phyloP scores from a whole-genome alignment of 2,329 filamentous ascomycete species.

The Colletotrichum tabaci region DNA sequence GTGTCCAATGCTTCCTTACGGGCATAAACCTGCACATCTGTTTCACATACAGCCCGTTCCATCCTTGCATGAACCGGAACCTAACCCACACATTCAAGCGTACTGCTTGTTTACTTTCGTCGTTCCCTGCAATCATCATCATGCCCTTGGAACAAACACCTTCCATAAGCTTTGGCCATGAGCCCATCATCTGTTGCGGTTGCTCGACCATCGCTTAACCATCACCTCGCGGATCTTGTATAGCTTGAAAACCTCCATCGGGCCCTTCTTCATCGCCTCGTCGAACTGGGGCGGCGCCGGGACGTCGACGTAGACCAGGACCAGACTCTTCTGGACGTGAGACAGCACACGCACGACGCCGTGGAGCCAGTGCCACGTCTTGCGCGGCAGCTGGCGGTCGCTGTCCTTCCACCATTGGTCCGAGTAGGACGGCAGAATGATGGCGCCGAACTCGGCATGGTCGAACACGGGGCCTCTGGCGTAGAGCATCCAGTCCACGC shows the following conservation, averaged over 20 bases:
- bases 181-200: constrained; percentile 71
- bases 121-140: not conserved
- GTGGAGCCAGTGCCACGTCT: constrained; percentile 87
- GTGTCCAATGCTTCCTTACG: not conserved
- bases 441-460: constrained; percentile 92
- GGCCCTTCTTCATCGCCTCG: constrained; percentile 60
- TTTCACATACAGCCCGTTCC: not conserved
- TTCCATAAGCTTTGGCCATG: not conserved
- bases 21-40: constrained; percentile 10
- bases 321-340: constrained; percentile 90
- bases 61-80: not conserved
- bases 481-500: constrained; percentile 95
- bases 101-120: not conserved
- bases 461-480: constrained; percentile 93
- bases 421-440: constrained; percentile 87
- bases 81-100: not conserved
- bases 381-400: constrained; percentile 63
- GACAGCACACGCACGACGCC: constrained; percentile 90
- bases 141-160: constrained; percentile 12
- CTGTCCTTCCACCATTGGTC: constrained; percentile 79
- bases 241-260: constrained; percentile 74
- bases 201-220: constrained; percentile 87
- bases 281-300: constrained; percentile 74
- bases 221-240: constrained; percentile 88
- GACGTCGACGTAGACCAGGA: constrained; percentile 92